Evolutionary conservation across 345 rosid species (phyloP), one percentile per base, ranked within the genome.

Genomic region (Dimocarpus longan): DNA sequence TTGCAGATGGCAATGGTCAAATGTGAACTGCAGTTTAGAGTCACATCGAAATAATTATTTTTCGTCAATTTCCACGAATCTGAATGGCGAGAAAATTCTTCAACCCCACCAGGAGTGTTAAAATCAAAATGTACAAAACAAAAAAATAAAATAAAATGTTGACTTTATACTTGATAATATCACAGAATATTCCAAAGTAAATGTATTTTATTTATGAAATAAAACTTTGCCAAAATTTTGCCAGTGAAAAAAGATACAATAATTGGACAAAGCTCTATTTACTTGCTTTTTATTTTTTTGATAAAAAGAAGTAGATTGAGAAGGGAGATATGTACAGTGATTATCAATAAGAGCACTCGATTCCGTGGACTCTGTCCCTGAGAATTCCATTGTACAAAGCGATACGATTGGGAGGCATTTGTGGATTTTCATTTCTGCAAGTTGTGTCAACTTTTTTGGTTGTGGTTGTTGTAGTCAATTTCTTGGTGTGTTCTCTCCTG

Each of bases 331-430:
- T 78, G 7, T 11, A 63, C 39, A 18, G 50, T 22, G n/a, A 75
- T 84, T 0, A 12, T 74, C 82, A 92, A 69, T 82, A 85, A 0
- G 91, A 88, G 40, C 86, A 90, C 66, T 87, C 82, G 50, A 79
- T 40, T 46, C 82, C 71, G 73, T 90, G 88, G 15, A 80, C 84
- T 52, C 94, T 85, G 79, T 89, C 93, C 42, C 94, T 87, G 11
- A 89, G 87, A 68, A 92, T 89, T 82, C 97, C 94, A 79, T 77
- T 83, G 80, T 92, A 92, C 78, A 92, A 18, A 86, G 94, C 97
- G 59, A 88, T 48, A 80, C 97, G 80, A 66, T 92, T 92, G 0
- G 91, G 86, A 6, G 94, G 90, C 77, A 84, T 89, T n/a, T 82
- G 79, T 10, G 91, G 89, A 76, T 83, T 89, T 43, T 89, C 80